Base-by-base conservation (phyloP, 129 eudicot genomes). In the Pseudognaphalium luteoalbum region DNA sequence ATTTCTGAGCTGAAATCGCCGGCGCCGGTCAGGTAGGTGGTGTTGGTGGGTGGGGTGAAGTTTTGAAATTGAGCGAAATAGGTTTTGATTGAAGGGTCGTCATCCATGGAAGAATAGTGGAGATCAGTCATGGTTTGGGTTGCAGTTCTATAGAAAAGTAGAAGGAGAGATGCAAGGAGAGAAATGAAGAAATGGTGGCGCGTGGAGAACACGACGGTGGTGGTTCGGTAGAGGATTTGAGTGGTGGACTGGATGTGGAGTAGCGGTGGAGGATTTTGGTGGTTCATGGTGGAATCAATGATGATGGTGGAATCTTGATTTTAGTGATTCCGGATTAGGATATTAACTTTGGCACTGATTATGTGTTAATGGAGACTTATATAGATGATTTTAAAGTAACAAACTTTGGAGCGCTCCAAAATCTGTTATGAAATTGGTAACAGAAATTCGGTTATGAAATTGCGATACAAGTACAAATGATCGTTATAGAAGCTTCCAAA, bases 61-160 rank as follows among this genome's bases (percentile, higher is more conserved):
- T 65, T 39, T 84, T 87, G 68, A 78, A 50, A 89, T 88, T 21
- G 88, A 71, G 69, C 11, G 44, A 91, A 81, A 64, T 87, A 81
- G 71, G 97, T 81, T 79, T 85, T 83, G 1, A 93, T 64, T 8
- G 92, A 77, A 6, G 97, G 96, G 80, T 90, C 88, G 57, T 85
- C 80, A 73, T 93, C 92, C 81, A 90, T 69, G 84, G 76, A 80
- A 68, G 58, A 37, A 37, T 37, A 37, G 44, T 1, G 7, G 44
- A 37, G 44, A 37, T 37, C 44, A 37, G 44, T 37, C 44, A 7
- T 37, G 44, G 11, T 81, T 35, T 84, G 88, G 71, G 86, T 86
- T 77, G 82, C 76, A 71, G 74, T 54, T 15, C 86, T 97, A 74
- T 88, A 73, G 66, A 86, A 78, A 81, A 88, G 75, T 68, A 91